phyloP scores from a whole-genome alignment of 2,329 filamentous ascomycete genomes.

The Alternaria viburni region DNA sequence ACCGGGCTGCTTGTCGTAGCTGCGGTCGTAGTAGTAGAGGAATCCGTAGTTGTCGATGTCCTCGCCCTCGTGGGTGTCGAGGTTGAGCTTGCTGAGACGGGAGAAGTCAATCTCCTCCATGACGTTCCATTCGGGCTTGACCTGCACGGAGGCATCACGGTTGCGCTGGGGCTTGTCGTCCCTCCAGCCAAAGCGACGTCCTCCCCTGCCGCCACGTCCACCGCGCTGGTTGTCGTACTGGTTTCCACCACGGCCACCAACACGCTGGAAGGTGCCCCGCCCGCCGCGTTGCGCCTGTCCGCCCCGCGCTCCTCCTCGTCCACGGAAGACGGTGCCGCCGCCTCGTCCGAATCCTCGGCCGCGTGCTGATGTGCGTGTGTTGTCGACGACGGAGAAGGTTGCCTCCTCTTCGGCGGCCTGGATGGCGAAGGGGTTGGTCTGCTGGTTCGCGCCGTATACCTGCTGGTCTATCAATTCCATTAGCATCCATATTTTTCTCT shows the following conservation, averaged over 20 bases:
- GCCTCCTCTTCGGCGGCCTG: constrained; percentile 94
- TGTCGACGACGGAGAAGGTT: constrained; percentile 97
- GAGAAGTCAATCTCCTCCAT: constrained; percentile 99
- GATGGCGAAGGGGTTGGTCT: constrained; percentile 79
- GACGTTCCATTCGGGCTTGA: constrained; percentile 94
- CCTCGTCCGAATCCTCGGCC: constrained; percentile 81
- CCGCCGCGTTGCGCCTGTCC: constrained; percentile 75
- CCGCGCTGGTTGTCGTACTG: constrained; percentile 73
- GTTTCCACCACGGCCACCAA: constrained; percentile 69
- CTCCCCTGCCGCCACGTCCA: constrained; percentile 73
- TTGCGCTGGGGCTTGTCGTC: constrained; percentile 98
- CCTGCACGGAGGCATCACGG: constrained; percentile 93
- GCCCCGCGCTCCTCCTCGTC: constrained; percentile 74
- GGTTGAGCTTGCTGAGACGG: constrained; percentile 91
- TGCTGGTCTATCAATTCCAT: constrained; percentile 75
- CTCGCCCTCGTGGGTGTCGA: constrained; percentile 93
- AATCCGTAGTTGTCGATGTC: constrained; percentile 96
- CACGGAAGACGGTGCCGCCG: constrained; percentile 87
- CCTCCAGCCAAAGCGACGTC: constrained; percentile 95
- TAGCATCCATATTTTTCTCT: constrained; percentile 6
- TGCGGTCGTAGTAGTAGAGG: constrained; percentile 97
- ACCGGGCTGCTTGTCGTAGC: constrained; percentile 90
- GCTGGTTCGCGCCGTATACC: constrained; percentile 90
- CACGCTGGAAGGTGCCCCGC: constrained; percentile 75
- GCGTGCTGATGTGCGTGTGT: constrained; percentile 85